Base-by-base conservation (phyloP, 1,284 basidiomycete species). In the Sporisorium scitamineum region DNA sequence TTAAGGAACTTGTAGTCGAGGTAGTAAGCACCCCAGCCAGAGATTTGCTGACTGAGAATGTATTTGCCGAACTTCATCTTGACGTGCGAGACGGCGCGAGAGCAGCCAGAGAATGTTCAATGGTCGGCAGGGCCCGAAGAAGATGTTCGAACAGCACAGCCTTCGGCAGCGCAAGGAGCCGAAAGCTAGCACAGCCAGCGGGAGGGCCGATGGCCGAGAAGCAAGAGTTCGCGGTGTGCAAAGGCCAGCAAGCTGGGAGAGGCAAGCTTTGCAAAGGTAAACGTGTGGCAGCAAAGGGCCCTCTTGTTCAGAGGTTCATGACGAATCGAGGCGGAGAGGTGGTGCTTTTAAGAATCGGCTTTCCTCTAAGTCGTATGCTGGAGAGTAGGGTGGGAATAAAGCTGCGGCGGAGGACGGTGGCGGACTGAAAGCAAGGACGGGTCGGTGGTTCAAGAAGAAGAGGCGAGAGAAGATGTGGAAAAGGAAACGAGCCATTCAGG, bases 1-100 rank as follows among this genome's bases (percentile, higher is more conserved):
- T 97, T 97, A 85, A 97, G 89, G 80, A 92, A 92, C 88, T 99
- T 99, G 90, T 99, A 99, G 88, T 99, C 97, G 78, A 98, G 90
- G 87, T 99, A 99, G 88, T 94, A 95, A 31, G 90, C 87, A 24
- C 93, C 94, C 97, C 97, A 99, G 87, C 95, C 95, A 58, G 97
- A 95, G 63, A 98, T 92, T 87, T 97, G 95, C 86, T 96, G 93
- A 37, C 93, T 92, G 87, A 96, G 94, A 79, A 99, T 95, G 80
- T 95, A 93, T 88, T 99, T 99, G 81, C 97, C 97, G 86, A 99
- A 99, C 95, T 99, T 76, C 73, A 76, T 76, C 8, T 48, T 70
- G 67, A 31, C 20, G 4, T 7, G 14, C 7, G 26, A 50, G 51
- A 13, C 5, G 59, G 27, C 16, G 29, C 22, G 20, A 14, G n/a